Base-by-base conservation (phyloP, 176 grass and related monocot genomes). In the Rhynchospora pubera region DNA sequence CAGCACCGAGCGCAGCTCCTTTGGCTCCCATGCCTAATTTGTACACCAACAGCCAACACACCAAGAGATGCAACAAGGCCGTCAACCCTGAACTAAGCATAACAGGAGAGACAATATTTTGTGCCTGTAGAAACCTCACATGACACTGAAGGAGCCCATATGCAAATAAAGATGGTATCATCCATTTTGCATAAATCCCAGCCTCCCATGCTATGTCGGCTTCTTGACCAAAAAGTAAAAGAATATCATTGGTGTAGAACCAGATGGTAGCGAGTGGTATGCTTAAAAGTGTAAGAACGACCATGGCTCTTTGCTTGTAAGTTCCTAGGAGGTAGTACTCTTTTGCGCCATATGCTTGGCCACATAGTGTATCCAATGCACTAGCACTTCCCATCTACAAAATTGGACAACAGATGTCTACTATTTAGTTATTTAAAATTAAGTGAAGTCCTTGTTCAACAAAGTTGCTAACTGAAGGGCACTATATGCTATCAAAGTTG, bases 1-100 rank as follows among this genome's bases (percentile, higher is more conserved):
- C 65, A 71, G 77, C 89, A 13, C 56, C 88, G 6, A 94, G 46
- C 9, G 94, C 94, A 58, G 94, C 94, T 32, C 94, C 91, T 77
- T 90, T 91, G 81, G 48, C 87, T 6, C 86, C 89, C 50, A 97
- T 78, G 10, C 89, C 94, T 56, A 85, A 83, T 65, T 66, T 55
- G 62, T 87, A 91, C 48, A 97, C 94, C 79, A 97, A 65, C 16
- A 93, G 6, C 94, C 94, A 97, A 66, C 94, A 97, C 8, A 97
- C 89, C 4, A 79, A 32, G 15, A 92, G 57, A 78, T 97, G 94
- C 72, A 85, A 81, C 39, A 87, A 51, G 10, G 90, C 82, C 0
- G 94, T 90, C 19, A 83, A 55, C 2, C 82, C 89, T 1, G 94
- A 85, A 83, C 89, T 93, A 18, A 93, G 30, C 91, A 97, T 88